These are phyloP conservation scores for Rhododendron simsii DNA, from an alignment of 148 eudicot species.

Conservation along the genomic window DNA sequence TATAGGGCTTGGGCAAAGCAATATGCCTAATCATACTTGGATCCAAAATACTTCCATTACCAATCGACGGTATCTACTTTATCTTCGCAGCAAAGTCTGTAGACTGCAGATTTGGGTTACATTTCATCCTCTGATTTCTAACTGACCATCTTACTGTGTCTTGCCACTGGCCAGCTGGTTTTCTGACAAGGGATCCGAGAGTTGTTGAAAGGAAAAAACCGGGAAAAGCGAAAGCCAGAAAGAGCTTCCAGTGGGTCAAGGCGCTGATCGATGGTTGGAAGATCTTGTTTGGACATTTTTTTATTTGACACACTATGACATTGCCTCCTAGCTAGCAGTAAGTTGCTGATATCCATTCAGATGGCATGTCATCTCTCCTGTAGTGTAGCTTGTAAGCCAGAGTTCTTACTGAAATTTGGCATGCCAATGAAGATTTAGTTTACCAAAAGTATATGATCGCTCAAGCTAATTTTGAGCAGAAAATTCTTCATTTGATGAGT, in stretches of 20 bases:
- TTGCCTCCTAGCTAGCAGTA: too few species aligned
- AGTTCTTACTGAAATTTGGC: too few species aligned
- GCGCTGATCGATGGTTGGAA: slow-evolving; percentile 39
- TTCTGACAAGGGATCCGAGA: slow-evolving; percentile 83
- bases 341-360: too few species aligned
- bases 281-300: neutral
- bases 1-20: neutral
- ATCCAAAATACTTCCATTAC: neutral
- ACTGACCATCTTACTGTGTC: neutral
- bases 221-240: slow-evolving; percentile 96
- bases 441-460: too few species aligned
- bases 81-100: neutral
- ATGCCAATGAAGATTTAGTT: too few species aligned
- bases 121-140: neutral
- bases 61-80: neutral
- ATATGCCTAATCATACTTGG: neutral
- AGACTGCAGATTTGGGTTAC: neutral
- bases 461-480: too few species aligned
- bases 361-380: too few species aligned
- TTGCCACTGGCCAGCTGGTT: slow-evolving; percentile 63
- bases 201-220: slow-evolving; percentile 95
- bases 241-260: slow-evolving; percentile 99
- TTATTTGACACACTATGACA: too few species aligned
- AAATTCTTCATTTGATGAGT: too few species aligned
- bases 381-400: too few species aligned